Evolutionary conservation across 306 rosid genomes (phyloP).

Genomic region (Medicago ruthenica): DNA sequence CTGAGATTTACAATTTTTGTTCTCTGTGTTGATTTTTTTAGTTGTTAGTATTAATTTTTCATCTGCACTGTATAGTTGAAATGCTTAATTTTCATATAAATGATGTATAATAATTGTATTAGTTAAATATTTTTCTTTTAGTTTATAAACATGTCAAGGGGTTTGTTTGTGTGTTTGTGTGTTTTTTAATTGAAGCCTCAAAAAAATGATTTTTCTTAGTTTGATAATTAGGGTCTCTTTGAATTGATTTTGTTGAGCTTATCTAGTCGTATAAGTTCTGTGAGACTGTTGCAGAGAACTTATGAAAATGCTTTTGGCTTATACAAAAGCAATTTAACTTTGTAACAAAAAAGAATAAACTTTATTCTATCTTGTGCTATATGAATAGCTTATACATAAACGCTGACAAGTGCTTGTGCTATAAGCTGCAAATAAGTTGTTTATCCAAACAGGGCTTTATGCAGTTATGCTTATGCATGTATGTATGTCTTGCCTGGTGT

Average conservation of each 20-base stretch:
- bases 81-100: not conserved
- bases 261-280: too few species aligned
- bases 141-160: not conserved
- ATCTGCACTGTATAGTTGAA: not conserved
- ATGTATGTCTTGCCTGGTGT: not conserved
- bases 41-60: constrained; percentile 15
- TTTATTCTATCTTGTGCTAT: too few species aligned
- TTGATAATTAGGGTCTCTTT: not conserved
- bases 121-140: not conserved
- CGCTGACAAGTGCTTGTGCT: not conserved
- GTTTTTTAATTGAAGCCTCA: not conserved
- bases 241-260: too few species aligned
- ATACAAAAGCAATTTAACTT: too few species aligned
- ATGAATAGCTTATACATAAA: too few species aligned
- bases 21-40: not conserved
- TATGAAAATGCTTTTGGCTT: too few species aligned
- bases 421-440: too few species aligned
- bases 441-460: too few species aligned
- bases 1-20: constrained; percentile 39
- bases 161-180: not conserved
- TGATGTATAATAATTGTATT: constrained; percentile 8
- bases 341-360: too few species aligned
- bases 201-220: not conserved
- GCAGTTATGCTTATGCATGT: not conserved
- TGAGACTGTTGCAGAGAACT: too few species aligned